A percentile compares a stretch with the other conserved stretches of the same genome.
phyloP scores from a whole-genome alignment of 768 basidiomycete genomes.

The Mycena vulgaris region DNA sequence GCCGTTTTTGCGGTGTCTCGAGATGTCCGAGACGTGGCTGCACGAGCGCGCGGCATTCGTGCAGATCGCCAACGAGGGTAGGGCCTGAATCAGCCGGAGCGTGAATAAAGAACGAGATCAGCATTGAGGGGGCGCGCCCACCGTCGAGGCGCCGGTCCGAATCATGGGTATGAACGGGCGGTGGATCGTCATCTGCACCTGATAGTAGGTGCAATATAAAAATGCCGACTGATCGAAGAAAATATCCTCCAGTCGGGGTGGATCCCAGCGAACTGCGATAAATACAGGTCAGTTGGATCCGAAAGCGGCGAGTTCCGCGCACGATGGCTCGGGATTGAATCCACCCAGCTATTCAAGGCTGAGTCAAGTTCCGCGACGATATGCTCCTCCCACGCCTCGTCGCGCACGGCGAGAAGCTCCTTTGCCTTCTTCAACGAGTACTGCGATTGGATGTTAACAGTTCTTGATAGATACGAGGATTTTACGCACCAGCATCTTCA shows the following conservation, averaged over 20 bases:
- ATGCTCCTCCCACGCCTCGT: slow-evolving; percentile 55
- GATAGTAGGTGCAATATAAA: slow-evolving; percentile 59
- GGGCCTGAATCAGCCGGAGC: no score
- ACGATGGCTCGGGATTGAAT: slow-evolving; percentile 49
- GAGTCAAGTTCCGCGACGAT: slow-evolving; percentile 50
- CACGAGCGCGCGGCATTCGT: slow-evolving; percentile 66
- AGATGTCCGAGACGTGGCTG: slow-evolving; percentile 57
- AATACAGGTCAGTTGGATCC: no score
- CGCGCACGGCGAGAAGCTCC: slow-evolving; percentile 46
- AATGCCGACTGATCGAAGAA: slow-evolving; percentile 58
- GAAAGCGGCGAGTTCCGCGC: no score
- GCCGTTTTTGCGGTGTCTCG: slow-evolving; percentile 40
- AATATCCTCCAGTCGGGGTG: slow-evolving; percentile 49
- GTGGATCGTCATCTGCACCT: slow-evolving; percentile 63
- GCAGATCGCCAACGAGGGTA: slow-evolving; percentile 67
- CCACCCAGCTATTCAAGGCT: slow-evolving; percentile 62
- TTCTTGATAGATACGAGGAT: no score
- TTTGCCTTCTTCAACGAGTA: slow-evolving; percentile 59
- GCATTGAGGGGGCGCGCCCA: no score
- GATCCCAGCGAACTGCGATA: slow-evolving; percentile 63
- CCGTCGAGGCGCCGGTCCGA: slow-evolving; percentile 11
- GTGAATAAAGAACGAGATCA: slow-evolving; percentile 1
- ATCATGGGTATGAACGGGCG: slow-evolving; percentile 63
- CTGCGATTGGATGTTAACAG: no score
- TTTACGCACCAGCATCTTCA: slow-evolving; percentile 43